Evolutionary conservation across 805 yeast genomes (phyloP).

Genomic region (Ogataea pini): DNA sequence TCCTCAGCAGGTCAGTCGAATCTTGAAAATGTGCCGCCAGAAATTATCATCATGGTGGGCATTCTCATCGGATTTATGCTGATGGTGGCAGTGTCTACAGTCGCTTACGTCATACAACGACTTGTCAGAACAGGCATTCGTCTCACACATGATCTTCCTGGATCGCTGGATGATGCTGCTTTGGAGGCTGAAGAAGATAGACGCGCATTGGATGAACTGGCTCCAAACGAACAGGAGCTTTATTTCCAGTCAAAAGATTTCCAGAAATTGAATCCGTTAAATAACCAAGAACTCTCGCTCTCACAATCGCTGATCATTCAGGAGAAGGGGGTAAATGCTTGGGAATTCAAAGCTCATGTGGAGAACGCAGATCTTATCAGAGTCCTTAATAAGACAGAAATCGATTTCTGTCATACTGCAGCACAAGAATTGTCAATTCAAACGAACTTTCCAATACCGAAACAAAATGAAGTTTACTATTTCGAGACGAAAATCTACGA

Average conservation of each 20-base stretch:
- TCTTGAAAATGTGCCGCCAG: slow-evolving; percentile 12
- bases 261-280: slow-evolving; percentile 41
- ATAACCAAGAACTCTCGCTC: slow-evolving; percentile 37
- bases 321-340: slow-evolving; percentile 86
- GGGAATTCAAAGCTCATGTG: slow-evolving; percentile 73
- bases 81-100: slow-evolving; percentile 17
- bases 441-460: slow-evolving; percentile 84
- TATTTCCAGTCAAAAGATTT: slow-evolving; percentile 67
- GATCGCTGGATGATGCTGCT: slow-evolving; percentile 64
- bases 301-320: slow-evolving; percentile 70
- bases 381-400: slow-evolving; percentile 65
- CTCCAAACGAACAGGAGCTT: slow-evolving; percentile 68
- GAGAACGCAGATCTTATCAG: slow-evolving; percentile 55
- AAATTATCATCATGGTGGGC: slow-evolving; percentile 24
- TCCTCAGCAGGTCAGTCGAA: too few species aligned
- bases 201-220: slow-evolving; percentile 56
- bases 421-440: slow-evolving; percentile 55
- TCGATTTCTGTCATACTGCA: slow-evolving; percentile 51
- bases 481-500: slow-evolving; percentile 86
- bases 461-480: slow-evolving; percentile 80
- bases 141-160: slow-evolving; percentile 47
- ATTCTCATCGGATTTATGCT: slow-evolving; percentile 27
- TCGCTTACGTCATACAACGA: slow-evolving; percentile 19
- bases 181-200: slow-evolving; percentile 59
- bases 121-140: slow-evolving; percentile 21